phyloP scores from a whole-genome alignment of 495 filamentous ascomycete genomes.

The Delitschia confertaspora region DNA sequence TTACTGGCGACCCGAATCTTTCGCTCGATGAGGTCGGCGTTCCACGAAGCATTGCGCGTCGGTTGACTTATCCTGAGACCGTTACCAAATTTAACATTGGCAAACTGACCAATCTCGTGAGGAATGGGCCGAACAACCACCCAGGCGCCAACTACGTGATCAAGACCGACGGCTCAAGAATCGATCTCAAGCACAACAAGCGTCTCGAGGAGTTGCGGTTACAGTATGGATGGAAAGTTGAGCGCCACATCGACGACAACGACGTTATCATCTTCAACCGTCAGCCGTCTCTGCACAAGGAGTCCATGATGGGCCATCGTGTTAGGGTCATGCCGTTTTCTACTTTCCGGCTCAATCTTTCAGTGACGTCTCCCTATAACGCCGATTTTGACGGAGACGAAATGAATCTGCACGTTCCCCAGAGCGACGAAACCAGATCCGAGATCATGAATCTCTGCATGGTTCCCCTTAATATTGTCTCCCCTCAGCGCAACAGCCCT shows the following conservation, averaged over 20 bases:
- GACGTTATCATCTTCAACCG: conserved; percentile 99
- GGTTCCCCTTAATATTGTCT: conserved; percentile 95
- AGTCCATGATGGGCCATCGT: conserved; percentile 99
- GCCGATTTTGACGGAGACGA: conserved; percentile 99
- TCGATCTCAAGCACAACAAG: conserved; percentile 87
- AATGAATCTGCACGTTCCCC: conserved; percentile 99
- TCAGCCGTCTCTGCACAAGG: conserved; percentile 96
- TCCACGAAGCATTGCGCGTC: conserved; percentile 77
- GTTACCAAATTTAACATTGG: conserved; percentile 97
- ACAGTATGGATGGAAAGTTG: conserved; percentile 96
- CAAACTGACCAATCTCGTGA: conserved; percentile 76
- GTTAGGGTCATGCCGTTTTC: conserved; percentile 98
- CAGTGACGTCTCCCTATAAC: conserved; percentile 97
- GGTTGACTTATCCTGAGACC: conserved; percentile 90
- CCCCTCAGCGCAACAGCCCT: conserved; percentile 90
- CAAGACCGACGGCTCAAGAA: conserved; percentile 79
- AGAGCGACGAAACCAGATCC: conserved; percentile 89
- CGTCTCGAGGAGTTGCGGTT: conserved; percentile 71
- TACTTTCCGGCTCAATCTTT: conserved; percentile 93
- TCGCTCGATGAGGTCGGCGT: conserved; percentile 96
- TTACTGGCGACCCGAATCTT: conserved; percentile 94
- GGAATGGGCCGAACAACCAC: conserved; percentile 87
- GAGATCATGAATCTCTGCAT: conserved; percentile 90
- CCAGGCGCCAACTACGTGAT: conserved; percentile 95
- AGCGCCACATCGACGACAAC: conserved; percentile 88